Base-by-base conservation (phyloP, 148 eudicot genomes). In the Spergularia marina region DNA sequence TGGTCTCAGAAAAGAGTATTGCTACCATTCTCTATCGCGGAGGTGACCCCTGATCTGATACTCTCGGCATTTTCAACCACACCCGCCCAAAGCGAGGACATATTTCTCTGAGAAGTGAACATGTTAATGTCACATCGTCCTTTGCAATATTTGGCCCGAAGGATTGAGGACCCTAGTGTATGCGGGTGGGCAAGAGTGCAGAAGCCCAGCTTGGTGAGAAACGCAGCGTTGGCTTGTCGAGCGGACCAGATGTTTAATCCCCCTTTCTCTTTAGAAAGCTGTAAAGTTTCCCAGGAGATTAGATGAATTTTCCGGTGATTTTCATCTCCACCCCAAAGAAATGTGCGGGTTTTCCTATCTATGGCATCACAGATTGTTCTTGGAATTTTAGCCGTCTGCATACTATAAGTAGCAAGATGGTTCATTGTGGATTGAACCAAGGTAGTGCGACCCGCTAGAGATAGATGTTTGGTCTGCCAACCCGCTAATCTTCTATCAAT, bases 191-290 rank as follows among this genome's bases (percentile, higher is more conserved):
- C 17, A 2, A 73, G 12, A 0, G 44, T 1, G 0, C 55, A 12
- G 18, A 20, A 73, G 0, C 75, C 75, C 0, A 72, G 53, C 54
- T 72, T 72, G 0, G 75, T 41, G 1, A 72, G 36, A 7, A 72
- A 73, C 0, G 55, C 6, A 0, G 56, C 20, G 3, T 73, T 59
- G 0, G 66, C 65, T 41, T 59, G 66, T 6, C 40, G 39, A 10
- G 64, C 23, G 1, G 75, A 59, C 4, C 15, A 3, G 5, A 72
- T 18, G 0, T 54, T 54, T 1, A 72, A 12, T 0, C 34, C 34
- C 34, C 34, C 34, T 3, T 11, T 2, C 0, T 21, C 20, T 1
- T 13, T 47, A 0, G 47, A 57, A 2, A 8, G 2, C 5, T 62
- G 39, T 0, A 73, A 3, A 0, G 56, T 60, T 7, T 61, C 58